Conservation (phyloP, 768 basidiomycete species). For the Termitomyces sp. region DNA sequence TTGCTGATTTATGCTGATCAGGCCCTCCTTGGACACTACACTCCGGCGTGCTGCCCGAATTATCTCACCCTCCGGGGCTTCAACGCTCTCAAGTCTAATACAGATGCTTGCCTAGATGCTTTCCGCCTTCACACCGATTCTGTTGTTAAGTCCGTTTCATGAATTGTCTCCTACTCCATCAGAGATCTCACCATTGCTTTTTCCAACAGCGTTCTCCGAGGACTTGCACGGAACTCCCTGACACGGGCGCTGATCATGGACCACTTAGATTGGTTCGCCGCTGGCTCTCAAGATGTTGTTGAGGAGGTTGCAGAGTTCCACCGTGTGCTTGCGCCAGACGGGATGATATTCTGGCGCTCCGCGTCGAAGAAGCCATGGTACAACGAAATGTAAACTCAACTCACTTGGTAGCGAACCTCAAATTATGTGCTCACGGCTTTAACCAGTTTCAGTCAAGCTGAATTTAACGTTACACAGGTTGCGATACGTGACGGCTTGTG, state of each 20-base stretch:
- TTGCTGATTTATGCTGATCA: slow-evolving; percentile 10
- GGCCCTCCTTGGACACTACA: slow-evolving; percentile 49
- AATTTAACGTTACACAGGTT: slow-evolving; percentile 48
- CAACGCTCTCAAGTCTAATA: slow-evolving; percentile 43
- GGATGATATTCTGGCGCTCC: slow-evolving; percentile 61
- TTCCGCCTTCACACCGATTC: slow-evolving; percentile 72
- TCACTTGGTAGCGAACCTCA: no score
- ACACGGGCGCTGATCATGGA: slow-evolving; percentile 71
- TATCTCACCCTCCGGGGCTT: slow-evolving; percentile 63
- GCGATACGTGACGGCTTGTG: slow-evolving; percentile 43
- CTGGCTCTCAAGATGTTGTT: slow-evolving; percentile 39
- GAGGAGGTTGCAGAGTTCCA: slow-evolving; percentile 51
- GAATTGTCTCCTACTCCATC: neutral
- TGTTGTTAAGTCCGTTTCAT: slow-evolving; percentile 48
- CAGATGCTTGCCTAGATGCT: slow-evolving; percentile 37
- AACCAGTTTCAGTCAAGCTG: slow-evolving; percentile 41
- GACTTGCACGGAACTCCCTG: slow-evolving; percentile 32
- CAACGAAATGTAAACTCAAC: slow-evolving; percentile 32
- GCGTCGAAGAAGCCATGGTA: slow-evolving; percentile 66
- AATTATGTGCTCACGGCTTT: neutral
- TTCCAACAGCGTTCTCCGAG: slow-evolving; percentile 24
- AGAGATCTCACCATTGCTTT: neutral
- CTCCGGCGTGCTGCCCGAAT: slow-evolving; percentile 49
- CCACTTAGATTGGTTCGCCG: slow-evolving; percentile 55
- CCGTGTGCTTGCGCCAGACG: slow-evolving; percentile 51